Conservation (phyloP, 768 basidiomycete genomes). For the Leccinum subtestaceum region DNA sequence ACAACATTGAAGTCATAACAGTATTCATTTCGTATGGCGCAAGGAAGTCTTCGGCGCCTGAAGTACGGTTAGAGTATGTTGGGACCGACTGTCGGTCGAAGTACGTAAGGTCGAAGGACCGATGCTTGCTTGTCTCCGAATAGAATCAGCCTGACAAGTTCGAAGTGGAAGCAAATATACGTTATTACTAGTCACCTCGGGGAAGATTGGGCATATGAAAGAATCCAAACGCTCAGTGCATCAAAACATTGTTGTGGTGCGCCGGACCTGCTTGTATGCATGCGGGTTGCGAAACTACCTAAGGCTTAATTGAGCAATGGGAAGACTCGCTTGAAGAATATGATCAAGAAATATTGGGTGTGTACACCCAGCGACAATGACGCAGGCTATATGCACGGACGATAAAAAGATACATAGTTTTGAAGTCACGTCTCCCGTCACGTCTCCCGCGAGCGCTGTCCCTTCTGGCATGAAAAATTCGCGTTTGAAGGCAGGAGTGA, state of each 20-base stretch:
- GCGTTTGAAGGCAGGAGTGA: too few relatives aligned
- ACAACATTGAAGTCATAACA: not conserved
- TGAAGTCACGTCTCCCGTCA: too few relatives aligned
- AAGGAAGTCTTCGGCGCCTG: not conserved
- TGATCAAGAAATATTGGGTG: not conserved
- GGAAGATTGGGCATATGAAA: not conserved
- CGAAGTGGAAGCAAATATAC: not conserved
- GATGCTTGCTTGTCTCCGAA: not conserved
- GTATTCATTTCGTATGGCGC: not conserved
- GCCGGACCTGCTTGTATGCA: not conserved
- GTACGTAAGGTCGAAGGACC: not conserved
- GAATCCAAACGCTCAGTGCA: not conserved
- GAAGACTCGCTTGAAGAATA: not conserved
- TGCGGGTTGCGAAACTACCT: not conserved
- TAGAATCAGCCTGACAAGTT: not conserved
- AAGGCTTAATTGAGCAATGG: not conserved
- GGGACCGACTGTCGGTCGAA: not conserved
- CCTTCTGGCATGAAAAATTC: not conserved
- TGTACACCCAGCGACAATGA: not conserved
- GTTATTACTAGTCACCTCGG: not conserved
- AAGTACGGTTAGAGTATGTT: not conserved
- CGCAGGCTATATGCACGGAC: not conserved
- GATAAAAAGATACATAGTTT: not conserved
- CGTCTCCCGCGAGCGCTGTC: not conserved
- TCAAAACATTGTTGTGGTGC: not conserved